Evolutionary conservation across 345 rosid genomes (phyloP).

Genomic region (Raphanus sativus): DNA sequence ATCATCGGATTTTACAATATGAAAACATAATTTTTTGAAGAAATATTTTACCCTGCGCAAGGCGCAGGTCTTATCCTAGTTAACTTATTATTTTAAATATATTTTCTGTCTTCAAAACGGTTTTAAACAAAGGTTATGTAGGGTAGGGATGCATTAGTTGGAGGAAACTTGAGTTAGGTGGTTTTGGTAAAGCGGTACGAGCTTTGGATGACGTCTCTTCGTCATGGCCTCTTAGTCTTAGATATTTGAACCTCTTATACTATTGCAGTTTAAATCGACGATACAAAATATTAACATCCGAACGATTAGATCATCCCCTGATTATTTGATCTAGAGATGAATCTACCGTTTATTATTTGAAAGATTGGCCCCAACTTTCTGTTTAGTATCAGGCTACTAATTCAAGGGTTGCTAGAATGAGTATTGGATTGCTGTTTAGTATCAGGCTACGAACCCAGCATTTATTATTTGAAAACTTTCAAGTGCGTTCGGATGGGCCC

Average conservation of each 20-base stretch:
- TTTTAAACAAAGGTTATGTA: background rate
- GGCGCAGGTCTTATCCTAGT: no score
- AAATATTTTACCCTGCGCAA: no score
- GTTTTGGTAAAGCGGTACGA: conserved; percentile 15
- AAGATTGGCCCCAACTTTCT: background rate
- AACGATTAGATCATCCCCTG: background rate
- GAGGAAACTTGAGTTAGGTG: conserved; percentile 20
- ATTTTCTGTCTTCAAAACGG: conserved; percentile 5
- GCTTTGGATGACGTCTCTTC: conserved; percentile 7
- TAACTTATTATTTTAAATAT: background rate
- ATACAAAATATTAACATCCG: background rate
- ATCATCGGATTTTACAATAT: no score
- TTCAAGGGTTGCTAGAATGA: no score
- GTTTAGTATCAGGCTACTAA: background rate
- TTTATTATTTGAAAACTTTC: no score
- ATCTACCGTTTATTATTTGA: background rate
- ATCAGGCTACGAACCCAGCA: no score
- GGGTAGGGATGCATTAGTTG: background rate
- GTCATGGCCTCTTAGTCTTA: background rate
- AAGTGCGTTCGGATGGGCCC: no score
- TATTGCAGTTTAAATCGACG: background rate
- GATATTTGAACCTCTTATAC: background rate
- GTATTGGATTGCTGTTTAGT: no score
- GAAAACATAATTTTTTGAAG: no score
- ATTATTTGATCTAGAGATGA: background rate